phyloP scores from a whole-genome alignment of 148 eudicot genomes.

The Rheum nobile region DNA sequence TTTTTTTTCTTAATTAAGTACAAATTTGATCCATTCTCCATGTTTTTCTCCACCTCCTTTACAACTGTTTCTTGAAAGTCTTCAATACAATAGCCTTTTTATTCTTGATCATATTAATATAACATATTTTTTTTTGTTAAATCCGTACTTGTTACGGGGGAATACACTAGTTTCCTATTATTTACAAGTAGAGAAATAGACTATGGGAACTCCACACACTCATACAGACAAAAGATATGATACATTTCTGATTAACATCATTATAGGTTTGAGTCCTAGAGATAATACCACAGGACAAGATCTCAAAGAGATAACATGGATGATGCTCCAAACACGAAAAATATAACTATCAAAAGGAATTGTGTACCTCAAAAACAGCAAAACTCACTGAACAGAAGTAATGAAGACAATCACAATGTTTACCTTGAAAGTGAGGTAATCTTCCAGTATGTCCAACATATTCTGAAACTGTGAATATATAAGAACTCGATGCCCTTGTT shows the following conservation, averaged over 20 bases:
- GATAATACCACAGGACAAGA: not conserved
- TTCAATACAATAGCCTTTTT: no score
- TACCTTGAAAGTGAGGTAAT: constrained; percentile 72
- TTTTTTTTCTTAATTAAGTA: no score
- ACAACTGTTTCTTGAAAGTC: no score
- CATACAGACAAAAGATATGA: not conserved
- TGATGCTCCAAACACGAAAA: not conserved
- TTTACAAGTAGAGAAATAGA: not conserved
- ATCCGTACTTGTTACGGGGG: no score
- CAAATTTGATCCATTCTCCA: no score
- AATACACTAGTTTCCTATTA: no score
- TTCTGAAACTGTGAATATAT: constrained; percentile 93
- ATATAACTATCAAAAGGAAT: not conserved
- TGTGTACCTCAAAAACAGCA: not conserved
- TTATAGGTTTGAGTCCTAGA: not conserved
- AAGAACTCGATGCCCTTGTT: constrained; percentile 95
- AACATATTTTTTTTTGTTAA: no score
- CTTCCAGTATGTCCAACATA: constrained; percentile 94
- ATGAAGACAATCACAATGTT: not conserved
- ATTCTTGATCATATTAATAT: no score
- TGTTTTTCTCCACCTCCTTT: no score
- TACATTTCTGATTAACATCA: not conserved
- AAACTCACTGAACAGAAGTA: not conserved
- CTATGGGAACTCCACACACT: not conserved
- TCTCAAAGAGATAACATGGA: not conserved